Evolutionary conservation across 768 basidiomycete species (phyloP).

Genomic region (Leccinum incarnatum): DNA sequence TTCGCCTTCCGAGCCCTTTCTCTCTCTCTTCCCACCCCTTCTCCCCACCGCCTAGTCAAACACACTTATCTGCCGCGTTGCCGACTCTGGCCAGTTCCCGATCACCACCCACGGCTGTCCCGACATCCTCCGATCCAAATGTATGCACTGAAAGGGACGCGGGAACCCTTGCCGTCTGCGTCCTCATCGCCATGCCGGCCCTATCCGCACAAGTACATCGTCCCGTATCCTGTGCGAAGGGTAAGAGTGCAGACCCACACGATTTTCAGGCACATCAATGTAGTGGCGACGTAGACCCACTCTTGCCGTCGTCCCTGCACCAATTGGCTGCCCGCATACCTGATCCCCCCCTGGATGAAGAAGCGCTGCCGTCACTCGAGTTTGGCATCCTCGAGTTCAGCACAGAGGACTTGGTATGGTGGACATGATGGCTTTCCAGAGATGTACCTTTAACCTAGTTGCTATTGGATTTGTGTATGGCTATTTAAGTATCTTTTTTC

Average conservation of each 20-base stretch:
- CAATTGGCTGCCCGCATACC: neutral
- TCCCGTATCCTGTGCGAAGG: conserved; percentile 9
- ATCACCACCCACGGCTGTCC: neutral
- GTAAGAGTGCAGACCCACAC: conserved; percentile 12
- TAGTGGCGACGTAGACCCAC: conserved; percentile 1
- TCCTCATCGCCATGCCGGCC: conserved; percentile 26
- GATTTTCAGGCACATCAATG: conserved; percentile 4
- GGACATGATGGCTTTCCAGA: neutral
- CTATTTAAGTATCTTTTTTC: neutral
- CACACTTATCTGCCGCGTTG: neutral
- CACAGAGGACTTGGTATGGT: conserved; percentile 6
- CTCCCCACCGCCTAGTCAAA: neutral
- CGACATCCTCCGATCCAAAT: neutral
- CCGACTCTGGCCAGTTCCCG: neutral
- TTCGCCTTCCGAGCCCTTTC: conserved; percentile 7
- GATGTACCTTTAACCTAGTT: neutral
- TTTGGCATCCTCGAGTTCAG: conserved; percentile 15
- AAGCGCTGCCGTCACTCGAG: conserved; percentile 11
- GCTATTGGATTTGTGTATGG: neutral
- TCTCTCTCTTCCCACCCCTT: neutral
- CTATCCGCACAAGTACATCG: conserved; percentile 2
- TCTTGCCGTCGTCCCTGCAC: neutral
- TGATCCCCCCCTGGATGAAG: neutral
- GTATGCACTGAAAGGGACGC: neutral
- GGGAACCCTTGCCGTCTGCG: conserved; percentile 10